Evolutionary conservation across 108 stramenopile species (phyloP), one percentile per base, ranked within the genome.

Genomic region (Skeletonema costatum): DNA sequence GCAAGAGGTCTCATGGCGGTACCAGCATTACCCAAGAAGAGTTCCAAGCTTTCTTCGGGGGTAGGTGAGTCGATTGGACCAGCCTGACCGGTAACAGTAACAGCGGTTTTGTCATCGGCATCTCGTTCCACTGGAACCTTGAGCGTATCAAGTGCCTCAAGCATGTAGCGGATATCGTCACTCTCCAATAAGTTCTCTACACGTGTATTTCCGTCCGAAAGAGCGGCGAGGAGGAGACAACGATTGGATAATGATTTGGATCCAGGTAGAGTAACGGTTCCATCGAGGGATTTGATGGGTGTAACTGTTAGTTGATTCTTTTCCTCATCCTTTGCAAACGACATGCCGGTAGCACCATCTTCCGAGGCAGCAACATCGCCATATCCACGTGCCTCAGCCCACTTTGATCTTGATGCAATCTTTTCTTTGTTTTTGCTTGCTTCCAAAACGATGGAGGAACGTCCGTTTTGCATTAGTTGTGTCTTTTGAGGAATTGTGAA

Each of bases 81-180:
- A 32, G 76, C 91, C 67, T 89, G 89, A 53, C 97, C 96, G 32
- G 80, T 85, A 3, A 95, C 90, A 19, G 76, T 83, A 9, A 97
- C 96, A 7, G 88, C 79, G 10, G 93, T 86, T 31, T 82, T 68
- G 38, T 85, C 84, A n/a, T 68, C 64, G 25, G 71, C 78, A 58
- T 93, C 81, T 19, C 84, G 75, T 35, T 87, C 90, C 1, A 95
- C 78, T 14, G 90, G 89, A 8, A 98, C 97, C 53, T 91, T 72
- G 74, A 98, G 78, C 3, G 80, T 74, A 58, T 95, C 90, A 32
- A 99, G 81, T 4, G 97, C 98, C 13, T 92, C 86, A 12, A 99
- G 86, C 97, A 99, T 98, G 89, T 97, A 96, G n/a, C 85, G 86
- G 76, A 97, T 98, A 85, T 99, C 98, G 65, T 97, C 97, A 68